Conservation (phyloP, 331 rosid species). For the Malus hybrid region DNA sequence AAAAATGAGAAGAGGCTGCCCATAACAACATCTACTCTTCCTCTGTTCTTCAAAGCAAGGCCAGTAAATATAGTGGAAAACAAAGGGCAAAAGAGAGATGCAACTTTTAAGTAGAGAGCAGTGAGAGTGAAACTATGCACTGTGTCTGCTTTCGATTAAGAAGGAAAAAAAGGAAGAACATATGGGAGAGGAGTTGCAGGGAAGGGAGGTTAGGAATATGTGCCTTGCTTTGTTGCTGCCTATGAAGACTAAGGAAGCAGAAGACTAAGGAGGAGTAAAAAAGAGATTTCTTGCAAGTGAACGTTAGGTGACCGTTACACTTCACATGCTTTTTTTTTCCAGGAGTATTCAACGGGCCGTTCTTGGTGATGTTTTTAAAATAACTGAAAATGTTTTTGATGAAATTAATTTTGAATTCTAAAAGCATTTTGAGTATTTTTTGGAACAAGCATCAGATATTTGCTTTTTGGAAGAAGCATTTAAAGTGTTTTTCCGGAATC, state of each 20-base stretch:
- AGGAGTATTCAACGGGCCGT: neutral
- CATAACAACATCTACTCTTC: conserved; percentile 4
- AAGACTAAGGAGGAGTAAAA: neutral
- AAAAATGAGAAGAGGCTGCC: neutral
- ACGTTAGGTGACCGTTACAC: neutral
- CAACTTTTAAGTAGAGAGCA: neutral
- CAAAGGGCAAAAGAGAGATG: neutral
- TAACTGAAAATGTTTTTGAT: too few relatives aligned
- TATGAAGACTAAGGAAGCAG: neutral
- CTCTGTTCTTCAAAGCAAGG: neutral
- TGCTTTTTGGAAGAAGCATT: too few relatives aligned
- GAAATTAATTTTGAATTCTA: too few relatives aligned
- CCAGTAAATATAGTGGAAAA: neutral
- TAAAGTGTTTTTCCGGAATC: too few relatives aligned
- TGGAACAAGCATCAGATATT: too few relatives aligned
- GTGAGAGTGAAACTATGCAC: too few relatives aligned
- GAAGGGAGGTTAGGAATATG: neutral
- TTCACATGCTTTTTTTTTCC: neutral
- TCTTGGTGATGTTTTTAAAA: too few relatives aligned
- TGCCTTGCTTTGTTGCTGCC: neutral
- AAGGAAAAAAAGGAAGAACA: too few relatives aligned
- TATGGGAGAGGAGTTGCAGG: too few relatives aligned
- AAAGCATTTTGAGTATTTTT: too few relatives aligned
- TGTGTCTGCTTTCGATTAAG: too few relatives aligned
- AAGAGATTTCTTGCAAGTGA: neutral